Evolutionary conservation across 1,139 yeast genomes (phyloP), one percentile per base, ranked within the genome.

Genomic region (Yamadazyma diospyri): DNA sequence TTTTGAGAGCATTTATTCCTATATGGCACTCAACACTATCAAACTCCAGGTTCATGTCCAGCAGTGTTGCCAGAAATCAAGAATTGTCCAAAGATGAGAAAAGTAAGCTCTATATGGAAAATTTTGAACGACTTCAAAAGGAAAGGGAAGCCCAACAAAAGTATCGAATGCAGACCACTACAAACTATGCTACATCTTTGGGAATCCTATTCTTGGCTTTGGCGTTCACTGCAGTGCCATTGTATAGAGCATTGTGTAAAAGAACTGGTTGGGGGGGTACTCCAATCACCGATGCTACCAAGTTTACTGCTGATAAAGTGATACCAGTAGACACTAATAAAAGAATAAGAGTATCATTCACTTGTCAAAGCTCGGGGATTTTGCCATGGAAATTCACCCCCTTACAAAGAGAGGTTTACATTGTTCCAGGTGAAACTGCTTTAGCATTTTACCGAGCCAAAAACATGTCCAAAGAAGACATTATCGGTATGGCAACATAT

Each of bases 341-440:
- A 50, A 74, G 95, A 48, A 82, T 94, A 38, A 67, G 86, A 40
- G 76, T 94, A 9, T 77, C 83, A 13, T 94, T 94, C 53, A 86
- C 96, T 7, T 86, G 96, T 30, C 97, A 88, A 55, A 87, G 94
- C 1, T 85, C 96, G 1, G 86, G 92, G 11, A 74, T 86, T 27
- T 69, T 94, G 46, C 98, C 98, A 4, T 94, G 99, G 99, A 83
- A 78, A 46, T 92, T 94, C 60, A 78, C 81, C 14, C 98, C 99
- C 7, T 92, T 87, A 56, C 98, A 92, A 55, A 70, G 94, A 45
- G 96, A 89, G 57, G 98, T 94, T 5, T 78, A 79, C 48, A 86
- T 94, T 14, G 79, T 88, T 10, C 99, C 99, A 0, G 99, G 99
- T 15, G 99, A 94, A 58, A 92, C 98, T 1, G 98, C 98, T 0